Percentiles rank a stretch among this genome's conserved stretches.
These are phyloP conservation scores for Puccinia novopanici DNA, from an alignment of 1,284 basidiomycete species.

Conservation along the genomic window DNA sequence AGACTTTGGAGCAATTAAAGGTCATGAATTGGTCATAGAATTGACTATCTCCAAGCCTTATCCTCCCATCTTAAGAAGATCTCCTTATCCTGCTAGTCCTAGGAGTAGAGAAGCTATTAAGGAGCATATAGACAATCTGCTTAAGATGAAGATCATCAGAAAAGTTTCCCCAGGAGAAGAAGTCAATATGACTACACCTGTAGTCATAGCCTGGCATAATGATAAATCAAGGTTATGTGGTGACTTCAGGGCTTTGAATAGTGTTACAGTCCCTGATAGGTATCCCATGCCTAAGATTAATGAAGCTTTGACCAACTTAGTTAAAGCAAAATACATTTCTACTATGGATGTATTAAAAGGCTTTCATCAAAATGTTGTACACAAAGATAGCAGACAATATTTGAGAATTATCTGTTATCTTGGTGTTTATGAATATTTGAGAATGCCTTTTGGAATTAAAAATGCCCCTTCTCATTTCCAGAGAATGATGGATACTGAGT, in stretches of 20 bases:
- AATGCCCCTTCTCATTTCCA: conserved; percentile 7
- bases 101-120: conserved; percentile 2
- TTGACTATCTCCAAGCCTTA: not conserved
- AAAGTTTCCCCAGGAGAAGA: not conserved
- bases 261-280: not conserved
- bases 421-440: conserved; percentile 13
- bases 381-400: not conserved
- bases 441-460: conserved; percentile 19
- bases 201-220: conserved; percentile 12
- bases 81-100: conserved; percentile 12
- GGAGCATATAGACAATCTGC: conserved; percentile 1
- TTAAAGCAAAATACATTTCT: not conserved
- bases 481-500: not conserved
- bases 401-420: not conserved
- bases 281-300: conserved; percentile 12
- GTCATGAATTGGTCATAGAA: not conserved
- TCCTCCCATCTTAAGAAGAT: not conserved
- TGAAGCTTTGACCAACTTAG: not conserved
- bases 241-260: conserved; percentile 7
- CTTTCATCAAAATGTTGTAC: conserved; percentile 11
- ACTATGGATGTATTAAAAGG: conserved; percentile 8
- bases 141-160: not conserved
- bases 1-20: not conserved
- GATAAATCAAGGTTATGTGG: conserved; percentile 6
- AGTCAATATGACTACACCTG: conserved; percentile 30